Base-by-base conservation (phyloP, 805 yeast species). In the Isabelozyma pseudorhagii region DNA sequence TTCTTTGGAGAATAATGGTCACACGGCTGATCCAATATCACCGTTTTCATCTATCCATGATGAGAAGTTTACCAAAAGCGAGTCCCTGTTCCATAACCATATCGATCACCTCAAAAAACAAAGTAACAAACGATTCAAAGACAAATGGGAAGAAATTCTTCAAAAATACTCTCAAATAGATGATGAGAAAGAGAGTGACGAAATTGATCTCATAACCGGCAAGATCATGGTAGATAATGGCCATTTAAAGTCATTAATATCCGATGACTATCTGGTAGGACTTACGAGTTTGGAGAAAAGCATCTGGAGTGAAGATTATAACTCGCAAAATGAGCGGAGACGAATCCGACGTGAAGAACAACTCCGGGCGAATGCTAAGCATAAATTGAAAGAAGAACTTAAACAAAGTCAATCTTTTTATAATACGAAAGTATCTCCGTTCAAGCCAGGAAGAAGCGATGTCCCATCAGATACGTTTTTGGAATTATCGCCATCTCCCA, bases 211-310 rank as follows among this genome's bases (percentile, higher is more conserved):
- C 18, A 59, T 62, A 8, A 82, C 90, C 0, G 92, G 93, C 0
- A 72, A 78, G 49, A 78, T 88, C 1, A 63, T 83, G 1, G 78
- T 71, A 31, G 91, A 88, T 57, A 77, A 80, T 46, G 96, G 96
- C 2, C 96, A 88, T 63, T 56, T 88, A 18, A 66, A 78, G 49
- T 78, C 84, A 2, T 57, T 85, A 49, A 54, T 50, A 3, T 42
- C 47, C 6, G 46, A 38, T 7, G 45, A 42, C 15, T 46, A 45
- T 9, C 42, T n/a, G 13, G 40, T 50, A n/a, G 49, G 46, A 38
- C 57, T 50, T 10, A 49, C 45, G 11, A 49, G 40, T 36, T 36
- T 58, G 10, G 56, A 55, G 13, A 62, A 64, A 10, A 59, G 64
- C 49, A 66, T 74, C 21, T 78, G 82, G 82, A 58, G 68, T 1